Evolutionary conservation across 306 rosid genomes (phyloP).

Genomic region (Cercis canadensis): DNA sequence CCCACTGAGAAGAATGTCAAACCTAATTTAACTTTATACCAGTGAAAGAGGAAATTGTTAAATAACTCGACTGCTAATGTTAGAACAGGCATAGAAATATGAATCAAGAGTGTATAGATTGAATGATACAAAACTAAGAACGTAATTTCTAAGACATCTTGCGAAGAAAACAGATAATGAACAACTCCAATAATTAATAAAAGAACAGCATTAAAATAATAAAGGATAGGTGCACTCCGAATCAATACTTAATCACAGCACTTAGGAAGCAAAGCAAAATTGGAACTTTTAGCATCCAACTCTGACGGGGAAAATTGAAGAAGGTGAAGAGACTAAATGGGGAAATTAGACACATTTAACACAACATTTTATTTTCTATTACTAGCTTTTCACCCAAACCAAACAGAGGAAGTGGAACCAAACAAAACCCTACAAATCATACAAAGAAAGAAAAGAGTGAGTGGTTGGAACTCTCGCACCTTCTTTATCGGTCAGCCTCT

Average conservation of each 20-base stretch:
- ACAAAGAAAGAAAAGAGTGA: background rate
- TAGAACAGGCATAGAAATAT: background rate
- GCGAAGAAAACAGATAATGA: background rate
- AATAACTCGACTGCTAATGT: background rate
- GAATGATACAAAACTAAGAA: background rate
- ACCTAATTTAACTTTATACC: no score
- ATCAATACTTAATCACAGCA: background rate
- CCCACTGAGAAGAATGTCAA: no score
- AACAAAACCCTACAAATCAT: constrained; percentile 21
- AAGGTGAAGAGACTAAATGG: background rate
- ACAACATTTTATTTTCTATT: background rate
- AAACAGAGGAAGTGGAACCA: background rate
- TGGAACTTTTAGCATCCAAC: constrained; percentile 1
- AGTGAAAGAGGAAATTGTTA: no score
- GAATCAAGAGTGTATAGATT: background rate
- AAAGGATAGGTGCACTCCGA: background rate
- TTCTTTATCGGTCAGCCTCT: constrained; percentile 6
- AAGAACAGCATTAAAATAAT: background rate
- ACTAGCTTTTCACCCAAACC: background rate
- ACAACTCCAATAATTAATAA: background rate
- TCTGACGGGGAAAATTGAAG: background rate
- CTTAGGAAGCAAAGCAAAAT: background rate
- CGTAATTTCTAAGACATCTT: no score
- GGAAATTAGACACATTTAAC: background rate
- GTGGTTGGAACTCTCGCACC: background rate